These are phyloP conservation scores for Hyaloscypha bicolor DNA, from an alignment of 495 filamentous ascomycete species.

Conservation along the genomic window DNA sequence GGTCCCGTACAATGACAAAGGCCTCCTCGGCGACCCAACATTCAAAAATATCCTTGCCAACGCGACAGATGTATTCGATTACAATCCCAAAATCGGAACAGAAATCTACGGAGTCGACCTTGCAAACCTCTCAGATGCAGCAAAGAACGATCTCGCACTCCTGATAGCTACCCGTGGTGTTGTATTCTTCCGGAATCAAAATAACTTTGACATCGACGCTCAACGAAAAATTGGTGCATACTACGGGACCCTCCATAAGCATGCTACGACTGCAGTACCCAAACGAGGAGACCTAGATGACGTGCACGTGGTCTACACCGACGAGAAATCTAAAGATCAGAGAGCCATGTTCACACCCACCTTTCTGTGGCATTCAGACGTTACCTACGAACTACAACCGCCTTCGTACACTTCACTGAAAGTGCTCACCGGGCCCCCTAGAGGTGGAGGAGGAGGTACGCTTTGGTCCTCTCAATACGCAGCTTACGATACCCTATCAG, in stretches of 20 bases:
- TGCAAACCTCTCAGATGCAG: slow-evolving; percentile 62
- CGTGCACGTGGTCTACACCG: slow-evolving; percentile 69
- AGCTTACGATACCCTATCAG: slow-evolving; percentile 70
- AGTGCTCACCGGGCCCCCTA: slow-evolving; percentile 65
- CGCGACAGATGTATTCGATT: slow-evolving; percentile 38
- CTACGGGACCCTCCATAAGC: slow-evolving; percentile 68
- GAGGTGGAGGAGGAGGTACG: slow-evolving; percentile 75
- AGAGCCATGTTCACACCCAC: slow-evolving; percentile 54
- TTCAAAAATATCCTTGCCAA: slow-evolving; percentile 51
- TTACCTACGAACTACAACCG: slow-evolving; percentile 76
- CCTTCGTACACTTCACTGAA: slow-evolving; percentile 76
- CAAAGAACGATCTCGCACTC: slow-evolving; percentile 75
- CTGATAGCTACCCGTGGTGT: slow-evolving; percentile 72
- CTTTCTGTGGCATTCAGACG: slow-evolving; percentile 67
- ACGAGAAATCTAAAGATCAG: slow-evolving; percentile 64
- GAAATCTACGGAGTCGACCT: slow-evolving; percentile 73
- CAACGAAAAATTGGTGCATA: slow-evolving; percentile 65
- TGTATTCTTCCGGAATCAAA: slow-evolving; percentile 72
- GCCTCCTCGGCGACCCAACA: slow-evolving; percentile 54
- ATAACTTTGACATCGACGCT: slow-evolving; percentile 60
- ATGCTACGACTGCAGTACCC: slow-evolving; percentile 64
- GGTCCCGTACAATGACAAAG: slow-evolving; percentile 56
- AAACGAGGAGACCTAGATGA: slow-evolving; percentile 62
- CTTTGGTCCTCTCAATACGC: slow-evolving; percentile 75
- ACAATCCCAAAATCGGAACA: slow-evolving; percentile 68